These are phyloP conservation scores for Boletus reticuloceps DNA, from an alignment of 768 basidiomycete genomes.

Conservation along the genomic window DNA sequence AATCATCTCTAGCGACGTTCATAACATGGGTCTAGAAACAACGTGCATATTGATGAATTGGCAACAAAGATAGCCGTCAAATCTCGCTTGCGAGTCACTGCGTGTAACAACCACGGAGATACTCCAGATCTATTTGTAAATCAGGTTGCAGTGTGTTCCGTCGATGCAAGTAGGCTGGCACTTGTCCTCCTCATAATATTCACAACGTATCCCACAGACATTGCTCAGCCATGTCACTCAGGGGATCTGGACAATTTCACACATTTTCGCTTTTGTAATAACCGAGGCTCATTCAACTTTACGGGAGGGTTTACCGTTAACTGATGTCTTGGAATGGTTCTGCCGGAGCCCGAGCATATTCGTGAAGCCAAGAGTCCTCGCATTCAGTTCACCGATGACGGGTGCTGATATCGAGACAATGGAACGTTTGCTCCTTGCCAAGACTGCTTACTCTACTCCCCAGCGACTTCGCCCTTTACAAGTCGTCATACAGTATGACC, in stretches of 20 bases:
- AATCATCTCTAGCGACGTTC: neutral
- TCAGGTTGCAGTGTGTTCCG: slow-evolving; percentile 41
- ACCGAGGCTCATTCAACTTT: slow-evolving; percentile 38
- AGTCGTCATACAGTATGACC: slow-evolving; percentile 53
- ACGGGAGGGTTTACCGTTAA: slow-evolving; percentile 39
- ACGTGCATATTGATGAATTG: slow-evolving; percentile 10
- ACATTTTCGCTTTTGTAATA: slow-evolving; percentile 46
- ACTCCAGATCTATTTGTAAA: slow-evolving; percentile 17
- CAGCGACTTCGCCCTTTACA: slow-evolving; percentile 44
- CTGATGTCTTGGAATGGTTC: slow-evolving; percentile 46
- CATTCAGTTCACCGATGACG: slow-evolving; percentile 30
- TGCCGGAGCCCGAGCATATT: slow-evolving; percentile 36
- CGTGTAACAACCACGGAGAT: slow-evolving; percentile 12
- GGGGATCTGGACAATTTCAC: slow-evolving; percentile 40
- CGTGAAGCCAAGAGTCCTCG: slow-evolving; percentile 44
- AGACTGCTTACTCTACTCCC: slow-evolving; percentile 37
- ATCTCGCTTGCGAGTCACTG: slow-evolving; percentile 17
- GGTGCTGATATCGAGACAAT: slow-evolving; percentile 35
- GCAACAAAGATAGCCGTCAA: slow-evolving; percentile 11
- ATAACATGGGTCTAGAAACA: slow-evolving; percentile 10
- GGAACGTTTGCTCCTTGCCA: slow-evolving; percentile 39
- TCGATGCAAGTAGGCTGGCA: slow-evolving; percentile 34
- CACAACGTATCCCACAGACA: slow-evolving; percentile 27
- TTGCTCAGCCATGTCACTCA: slow-evolving; percentile 39
- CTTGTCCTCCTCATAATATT: neutral